A percentile compares a stretch with the other conserved stretches of the same genome.
These are phyloP conservation scores for Ustilago tritici DNA, from an alignment of 1,284 basidiomycete species.

Conservation along the genomic window DNA sequence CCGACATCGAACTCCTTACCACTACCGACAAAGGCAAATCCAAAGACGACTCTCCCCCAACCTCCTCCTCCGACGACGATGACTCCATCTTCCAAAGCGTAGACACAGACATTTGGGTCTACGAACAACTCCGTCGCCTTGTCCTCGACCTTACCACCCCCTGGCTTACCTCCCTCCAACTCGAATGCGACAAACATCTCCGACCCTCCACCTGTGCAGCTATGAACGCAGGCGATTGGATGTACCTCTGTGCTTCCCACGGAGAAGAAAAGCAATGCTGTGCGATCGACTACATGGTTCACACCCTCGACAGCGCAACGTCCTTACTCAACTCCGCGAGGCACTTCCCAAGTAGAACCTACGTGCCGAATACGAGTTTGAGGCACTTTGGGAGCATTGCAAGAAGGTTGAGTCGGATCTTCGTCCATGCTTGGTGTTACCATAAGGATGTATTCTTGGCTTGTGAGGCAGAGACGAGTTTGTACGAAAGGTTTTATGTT, in stretches of 20 bases:
- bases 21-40: conserved; percentile 68
- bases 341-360: conserved; percentile 78
- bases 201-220: conserved; percentile 79
- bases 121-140: conserved; percentile 90
- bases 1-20: conserved; percentile 38
- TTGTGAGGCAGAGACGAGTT: conserved; percentile 87
- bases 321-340: conserved; percentile 90
- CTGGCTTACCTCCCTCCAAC: conserved; percentile 85
- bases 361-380: conserved; percentile 78
- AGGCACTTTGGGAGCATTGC: conserved; percentile 89
- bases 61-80: conserved; percentile 7
- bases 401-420: conserved; percentile 89
- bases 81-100: conserved; percentile 27
- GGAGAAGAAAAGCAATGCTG: conserved; percentile 76
- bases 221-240: conserved; percentile 98
- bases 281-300: conserved; percentile 95
- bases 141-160: conserved; percentile 92
- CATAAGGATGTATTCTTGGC: conserved; percentile 88
- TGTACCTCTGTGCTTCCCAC: conserved; percentile 94
- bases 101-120: conserved; percentile 86
- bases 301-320: conserved; percentile 92
- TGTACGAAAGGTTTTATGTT: conserved; percentile 89
- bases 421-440: conserved; percentile 85
- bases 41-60: conserved; percentile 16
- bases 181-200: conserved; percentile 75